A percentile compares a stretch with the other conserved stretches of the same genome.
Conservation (phyloP, 768 basidiomycete species). For the Naganishia friedmannii region DNA sequence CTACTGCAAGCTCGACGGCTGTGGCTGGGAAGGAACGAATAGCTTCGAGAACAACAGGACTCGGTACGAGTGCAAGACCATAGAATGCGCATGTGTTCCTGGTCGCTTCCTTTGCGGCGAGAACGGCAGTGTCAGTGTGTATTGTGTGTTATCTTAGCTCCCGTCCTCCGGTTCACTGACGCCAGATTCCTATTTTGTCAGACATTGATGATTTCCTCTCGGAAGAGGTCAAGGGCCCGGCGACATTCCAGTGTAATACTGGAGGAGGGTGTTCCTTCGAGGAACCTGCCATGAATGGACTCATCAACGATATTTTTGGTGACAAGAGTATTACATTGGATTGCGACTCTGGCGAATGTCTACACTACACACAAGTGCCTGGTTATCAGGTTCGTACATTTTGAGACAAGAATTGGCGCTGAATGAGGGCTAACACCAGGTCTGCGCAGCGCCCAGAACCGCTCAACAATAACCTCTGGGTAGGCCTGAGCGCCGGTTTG, state of each 20-base stretch:
- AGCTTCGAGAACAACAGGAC: conserved; percentile 64
- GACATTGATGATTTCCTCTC: conserved; percentile 91
- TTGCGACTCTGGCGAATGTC: conserved; percentile 86
- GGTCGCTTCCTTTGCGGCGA: conserved; percentile 93
- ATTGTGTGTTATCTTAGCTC: neutral
- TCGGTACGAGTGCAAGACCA: conserved; percentile 72
- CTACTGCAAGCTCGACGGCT: conserved; percentile 80
- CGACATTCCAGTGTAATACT: conserved; percentile 71
- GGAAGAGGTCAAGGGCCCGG: conserved; percentile 88
- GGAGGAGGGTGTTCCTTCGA: conserved; percentile 81
- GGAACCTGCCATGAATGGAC: conserved; percentile 92
- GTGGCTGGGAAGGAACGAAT: conserved; percentile 53
- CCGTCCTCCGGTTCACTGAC: neutral
- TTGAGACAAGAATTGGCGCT: neutral
- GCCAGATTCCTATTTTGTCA: conserved; percentile 43
- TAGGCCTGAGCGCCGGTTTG: conserved; percentile 77
- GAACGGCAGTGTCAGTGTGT: conserved; percentile 82
- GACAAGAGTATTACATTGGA: conserved; percentile 82
- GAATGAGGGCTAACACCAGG: neutral
- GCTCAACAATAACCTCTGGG: conserved; percentile 76
- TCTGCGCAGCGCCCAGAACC: conserved; percentile 64
- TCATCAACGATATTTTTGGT: conserved; percentile 90
- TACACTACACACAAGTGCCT: conserved; percentile 89
- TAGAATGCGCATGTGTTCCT: conserved; percentile 90
- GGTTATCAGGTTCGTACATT: conserved; percentile 63